Evolutionary conservation across 768 basidiomycete genomes (phyloP), one percentile per base, ranked within the genome.

Genomic region (Serendipita vermifera): DNA sequence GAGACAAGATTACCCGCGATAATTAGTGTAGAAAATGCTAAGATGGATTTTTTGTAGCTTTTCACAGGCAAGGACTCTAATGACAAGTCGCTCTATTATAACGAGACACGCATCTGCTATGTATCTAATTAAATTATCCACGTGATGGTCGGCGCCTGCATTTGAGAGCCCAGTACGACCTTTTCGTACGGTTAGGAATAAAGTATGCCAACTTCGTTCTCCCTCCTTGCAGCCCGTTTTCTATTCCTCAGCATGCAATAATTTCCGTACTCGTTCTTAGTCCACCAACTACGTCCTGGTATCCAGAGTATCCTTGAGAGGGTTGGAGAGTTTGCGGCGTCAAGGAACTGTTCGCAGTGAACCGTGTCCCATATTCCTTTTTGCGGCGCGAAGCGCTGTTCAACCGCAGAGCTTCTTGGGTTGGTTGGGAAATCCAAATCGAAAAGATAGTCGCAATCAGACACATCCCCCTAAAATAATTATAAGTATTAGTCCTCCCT

Each of bases 381-480:
- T 63, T 90, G 79, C 22, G 73, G 61, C 26, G 79, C 77, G 67
- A 89, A 93, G 32, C 90, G 83, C n/a, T 87, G 90, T 64, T 96
- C 92, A 41, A 78, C 68, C 3, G 61, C 27, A 13, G 81, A 78
- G 33, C 65, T 66, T 9, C 69, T 65, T 1, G 85, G 78, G 60
- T 86, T 80, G 1, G 71, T 68, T 0, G 92, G 91, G 66, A 88
- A 89, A 70, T 92, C 86, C 38, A 89, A 77, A 67, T 97, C 91
- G 60, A 99, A 74, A 58, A 99, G 73, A 69, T 94, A 97, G 67
- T 89, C 85, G 66, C 96, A 99, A 36, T 77, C 72, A 20, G 77
- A 71, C 20, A 81, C 70, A 24, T 83, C 73, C 31, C 87, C 83
- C 94, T 86, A 57, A 27, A 6, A 24, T 46, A 38, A 54, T 31